Conservation (phyloP, 805 yeast species). For the Candida qinlingensis region DNA sequence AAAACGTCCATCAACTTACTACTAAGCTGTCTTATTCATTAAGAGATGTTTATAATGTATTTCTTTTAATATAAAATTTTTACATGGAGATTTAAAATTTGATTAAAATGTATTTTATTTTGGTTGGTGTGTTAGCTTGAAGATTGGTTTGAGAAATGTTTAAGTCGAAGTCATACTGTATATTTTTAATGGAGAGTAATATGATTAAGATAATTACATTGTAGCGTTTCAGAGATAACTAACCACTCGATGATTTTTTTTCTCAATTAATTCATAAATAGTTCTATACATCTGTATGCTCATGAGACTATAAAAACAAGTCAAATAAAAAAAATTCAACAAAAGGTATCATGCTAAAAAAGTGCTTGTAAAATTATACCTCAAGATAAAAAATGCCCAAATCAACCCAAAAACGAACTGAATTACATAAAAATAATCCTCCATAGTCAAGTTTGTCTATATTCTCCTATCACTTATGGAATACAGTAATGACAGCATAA, state of each 20-base stretch:
- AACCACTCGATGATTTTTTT: too few relatives aligned
- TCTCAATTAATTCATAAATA: too few relatives aligned
- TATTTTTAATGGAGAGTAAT: constrained; percentile 7
- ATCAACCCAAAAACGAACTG: not conserved
- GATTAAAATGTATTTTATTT: not conserved
- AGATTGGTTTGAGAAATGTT: too few relatives aligned
- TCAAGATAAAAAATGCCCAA: not conserved
- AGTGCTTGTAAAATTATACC: not conserved
- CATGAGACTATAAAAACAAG: too few relatives aligned
- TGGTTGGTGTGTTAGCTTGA: not conserved
- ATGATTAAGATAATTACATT: not conserved
- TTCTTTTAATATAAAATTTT: constrained; percentile 10
- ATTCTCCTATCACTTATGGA: constrained; percentile 18
- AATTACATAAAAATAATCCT: not conserved
- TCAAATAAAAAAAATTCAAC: not conserved
- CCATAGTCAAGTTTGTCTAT: too few relatives aligned
- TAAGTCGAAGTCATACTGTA: not conserved
- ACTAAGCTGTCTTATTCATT: constrained; percentile 43
- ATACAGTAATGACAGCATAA: constrained; percentile 38
- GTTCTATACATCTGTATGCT: too few relatives aligned
- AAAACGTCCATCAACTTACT: constrained; percentile 96
- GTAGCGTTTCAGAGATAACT: too few relatives aligned
- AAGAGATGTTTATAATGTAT: constrained; percentile 5
- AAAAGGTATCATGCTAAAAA: not conserved
- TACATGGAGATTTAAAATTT: constrained; percentile 6